Evolutionary conservation across 2,329 filamentous ascomycete species (phyloP).

Genomic region (Aspergillus bombycis): DNA sequence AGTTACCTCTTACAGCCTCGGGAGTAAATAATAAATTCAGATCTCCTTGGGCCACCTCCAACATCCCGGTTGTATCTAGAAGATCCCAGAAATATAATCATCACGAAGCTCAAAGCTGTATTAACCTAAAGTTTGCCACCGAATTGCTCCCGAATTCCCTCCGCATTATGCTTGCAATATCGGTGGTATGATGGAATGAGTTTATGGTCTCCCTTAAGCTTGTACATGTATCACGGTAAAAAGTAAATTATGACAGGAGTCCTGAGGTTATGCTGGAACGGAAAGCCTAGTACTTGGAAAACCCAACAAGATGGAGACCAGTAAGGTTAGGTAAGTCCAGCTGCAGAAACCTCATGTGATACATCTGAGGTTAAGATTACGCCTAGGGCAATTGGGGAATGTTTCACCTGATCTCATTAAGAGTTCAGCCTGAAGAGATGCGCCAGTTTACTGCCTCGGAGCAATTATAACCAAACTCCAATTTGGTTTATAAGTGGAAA

Average conservation of each 20-base stretch:
- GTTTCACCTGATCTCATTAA: not conserved
- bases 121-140: not conserved
- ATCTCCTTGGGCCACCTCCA: no score
- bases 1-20: not conserved
- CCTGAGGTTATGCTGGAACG: not conserved
- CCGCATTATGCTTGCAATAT: not conserved
- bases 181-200: not conserved
- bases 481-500: not conserved
- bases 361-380: not conserved
- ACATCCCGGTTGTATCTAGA: no score
- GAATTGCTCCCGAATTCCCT: not conserved
- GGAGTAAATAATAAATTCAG: not conserved
- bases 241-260: no score
- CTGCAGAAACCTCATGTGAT: not conserved
- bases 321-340: not conserved
- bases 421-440: not conserved
- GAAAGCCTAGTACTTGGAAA: not conserved
- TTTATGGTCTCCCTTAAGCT: not conserved
- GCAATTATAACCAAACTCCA: not conserved
- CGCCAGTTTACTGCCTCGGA: not conserved
- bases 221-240: not conserved
- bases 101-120: not conserved
- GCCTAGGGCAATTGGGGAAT: not conserved
- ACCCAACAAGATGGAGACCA: not conserved
- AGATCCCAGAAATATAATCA: no score